These are phyloP conservation scores for Vanilla planifolia DNA, from an alignment of 106 monocot genomes.

Conservation along the genomic window DNA sequence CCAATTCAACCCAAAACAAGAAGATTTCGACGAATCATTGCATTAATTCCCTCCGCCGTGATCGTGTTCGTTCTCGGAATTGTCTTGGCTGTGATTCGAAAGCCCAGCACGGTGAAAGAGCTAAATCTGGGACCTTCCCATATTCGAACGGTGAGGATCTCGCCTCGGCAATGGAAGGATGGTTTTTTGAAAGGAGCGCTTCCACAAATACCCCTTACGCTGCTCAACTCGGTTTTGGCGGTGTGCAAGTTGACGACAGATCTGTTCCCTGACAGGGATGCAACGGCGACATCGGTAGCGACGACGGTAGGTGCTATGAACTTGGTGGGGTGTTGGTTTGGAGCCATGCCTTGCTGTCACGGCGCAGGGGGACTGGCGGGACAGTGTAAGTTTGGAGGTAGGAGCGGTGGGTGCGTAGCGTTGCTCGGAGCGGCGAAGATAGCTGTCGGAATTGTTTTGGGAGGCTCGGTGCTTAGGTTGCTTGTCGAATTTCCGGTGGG, in stretches of 20 bases:
- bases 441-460: slow-evolving; percentile 54
- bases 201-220: slow-evolving; percentile 60
- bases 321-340: slow-evolving; percentile 93
- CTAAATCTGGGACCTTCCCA: slow-evolving; percentile 44
- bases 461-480: slow-evolving; percentile 71
- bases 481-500: slow-evolving; percentile 75
- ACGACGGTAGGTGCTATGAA: slow-evolving; percentile 94
- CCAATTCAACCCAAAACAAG: no score
- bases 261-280: slow-evolving; percentile 64
- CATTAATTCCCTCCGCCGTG: slow-evolving; percentile 77
- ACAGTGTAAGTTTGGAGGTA: slow-evolving; percentile 88
- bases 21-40: no score
- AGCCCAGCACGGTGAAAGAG: slow-evolving; percentile 27
- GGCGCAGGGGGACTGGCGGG: slow-evolving; percentile 96
- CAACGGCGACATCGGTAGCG: slow-evolving; percentile 60
- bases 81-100: slow-evolving; percentile 30
- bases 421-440: slow-evolving; percentile 73
- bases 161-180: slow-evolving; percentile 48
- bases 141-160: slow-evolving; percentile 22
- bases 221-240: slow-evolving; percentile 70
- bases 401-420: slow-evolving; percentile 78
- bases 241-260: slow-evolving; percentile 79
- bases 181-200: slow-evolving; percentile 51
- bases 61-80: slow-evolving; percentile 63
- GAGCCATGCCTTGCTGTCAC: slow-evolving; percentile 95